phyloP scores from a whole-genome alignment of 2,329 filamentous ascomycete genomes.

The Xylaria hypoxylon region DNA sequence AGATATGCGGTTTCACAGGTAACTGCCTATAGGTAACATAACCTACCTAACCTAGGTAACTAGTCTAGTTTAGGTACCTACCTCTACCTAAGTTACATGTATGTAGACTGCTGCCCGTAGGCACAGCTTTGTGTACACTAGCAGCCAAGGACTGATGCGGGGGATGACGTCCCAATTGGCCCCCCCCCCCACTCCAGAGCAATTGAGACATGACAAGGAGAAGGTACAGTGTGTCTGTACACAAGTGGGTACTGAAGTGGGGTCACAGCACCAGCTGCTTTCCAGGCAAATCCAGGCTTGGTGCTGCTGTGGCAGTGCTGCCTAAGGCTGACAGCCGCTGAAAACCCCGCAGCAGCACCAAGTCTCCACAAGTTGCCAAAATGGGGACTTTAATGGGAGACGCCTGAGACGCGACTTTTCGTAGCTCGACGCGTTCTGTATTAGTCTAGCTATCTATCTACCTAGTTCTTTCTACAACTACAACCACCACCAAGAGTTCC shows the following conservation, averaged over 20 bases:
- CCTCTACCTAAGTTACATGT: not conserved
- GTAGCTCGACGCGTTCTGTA: constrained; percentile 44
- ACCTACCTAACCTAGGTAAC: no score
- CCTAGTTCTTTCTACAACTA: constrained; percentile 1
- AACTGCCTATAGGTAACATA: not conserved
- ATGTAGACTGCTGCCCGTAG: not conserved
- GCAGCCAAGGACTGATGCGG: constrained; percentile 25
- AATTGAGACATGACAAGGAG: not conserved
- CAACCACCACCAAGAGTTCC: constrained; percentile 22
- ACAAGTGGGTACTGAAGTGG: no score
- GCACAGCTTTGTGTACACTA: constrained; percentile 7
- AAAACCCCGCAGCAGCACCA: constrained; percentile 15
- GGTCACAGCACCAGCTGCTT: not conserved
- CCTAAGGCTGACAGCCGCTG: constrained; percentile 32
- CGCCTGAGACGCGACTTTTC: constrained; percentile 46
- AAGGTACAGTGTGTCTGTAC: no score
- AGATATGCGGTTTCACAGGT: constrained; percentile 9
- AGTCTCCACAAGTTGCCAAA: constrained; percentile 25
- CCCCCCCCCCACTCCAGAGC: not conserved
- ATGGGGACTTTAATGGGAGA: constrained; percentile 37
- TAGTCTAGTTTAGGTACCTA: no score
- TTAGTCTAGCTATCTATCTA: not conserved
- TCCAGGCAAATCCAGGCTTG: not conserved
- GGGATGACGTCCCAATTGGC: constrained; percentile 40
- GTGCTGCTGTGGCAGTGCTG: constrained; percentile 2